Percentiles rank a stretch among this genome's conserved stretches.
These are phyloP conservation scores for Neurospora sp. DNA, from an alignment of 495 filamentous ascomycete genomes.

Conservation along the genomic window DNA sequence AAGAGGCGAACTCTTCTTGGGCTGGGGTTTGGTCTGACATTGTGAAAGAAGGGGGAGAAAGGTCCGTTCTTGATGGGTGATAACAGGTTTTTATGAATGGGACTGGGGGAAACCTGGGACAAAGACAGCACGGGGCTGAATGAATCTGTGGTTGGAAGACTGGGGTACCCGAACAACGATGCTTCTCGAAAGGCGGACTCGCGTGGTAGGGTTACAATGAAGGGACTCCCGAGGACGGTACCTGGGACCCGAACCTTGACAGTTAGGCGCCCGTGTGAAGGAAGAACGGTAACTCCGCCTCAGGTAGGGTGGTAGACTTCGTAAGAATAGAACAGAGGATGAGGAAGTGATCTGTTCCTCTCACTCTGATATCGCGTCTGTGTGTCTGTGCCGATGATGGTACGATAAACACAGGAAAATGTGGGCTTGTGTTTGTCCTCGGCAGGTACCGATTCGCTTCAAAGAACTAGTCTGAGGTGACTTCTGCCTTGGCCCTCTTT, in stretches of 20 bases:
- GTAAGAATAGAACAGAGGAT: background rate
- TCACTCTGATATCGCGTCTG: background rate
- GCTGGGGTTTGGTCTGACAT: constrained; percentile 52
- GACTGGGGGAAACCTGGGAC: background rate
- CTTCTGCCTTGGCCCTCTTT: background rate
- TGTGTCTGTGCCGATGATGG: background rate
- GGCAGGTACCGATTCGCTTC: background rate
- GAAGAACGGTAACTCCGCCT: background rate
- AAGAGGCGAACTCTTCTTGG: constrained; percentile 75
- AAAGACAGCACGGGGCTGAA: background rate
- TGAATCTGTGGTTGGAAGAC: background rate
- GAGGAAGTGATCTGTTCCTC: background rate
- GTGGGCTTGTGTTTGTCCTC: background rate
- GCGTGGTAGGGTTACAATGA: background rate
- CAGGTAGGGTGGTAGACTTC: background rate
- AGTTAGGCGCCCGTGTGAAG: background rate
- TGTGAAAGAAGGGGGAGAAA: constrained; percentile 20
- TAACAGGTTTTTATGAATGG: background rate
- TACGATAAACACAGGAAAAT: background rate
- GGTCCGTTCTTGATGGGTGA: background rate
- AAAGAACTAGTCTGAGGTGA: background rate
- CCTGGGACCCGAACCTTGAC: background rate
- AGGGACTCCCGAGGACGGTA: background rate
- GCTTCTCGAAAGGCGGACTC: background rate
- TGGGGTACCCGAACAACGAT: background rate